Evolutionary conservation across 495 filamentous ascomycete species (phyloP).

Genomic region (Thozetella sp.): DNA sequence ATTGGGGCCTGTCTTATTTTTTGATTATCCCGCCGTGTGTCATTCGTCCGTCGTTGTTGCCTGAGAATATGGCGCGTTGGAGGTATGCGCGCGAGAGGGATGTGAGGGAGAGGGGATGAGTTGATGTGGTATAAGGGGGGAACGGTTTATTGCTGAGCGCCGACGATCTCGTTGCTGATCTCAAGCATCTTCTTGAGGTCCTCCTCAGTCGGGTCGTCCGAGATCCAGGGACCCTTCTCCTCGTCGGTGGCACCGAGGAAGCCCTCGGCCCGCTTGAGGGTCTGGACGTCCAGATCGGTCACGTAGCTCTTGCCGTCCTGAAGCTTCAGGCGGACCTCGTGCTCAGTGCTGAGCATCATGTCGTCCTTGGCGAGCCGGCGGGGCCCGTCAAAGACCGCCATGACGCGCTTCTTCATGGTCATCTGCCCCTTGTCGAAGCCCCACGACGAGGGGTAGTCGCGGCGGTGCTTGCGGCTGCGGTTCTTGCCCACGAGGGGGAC

Average conservation of each 20-base stretch:
- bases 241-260: slow-evolving; percentile 75
- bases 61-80: neutral
- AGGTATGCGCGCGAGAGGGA: neutral
- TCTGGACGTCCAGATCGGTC: slow-evolving; percentile 92
- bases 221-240: slow-evolving; percentile 81
- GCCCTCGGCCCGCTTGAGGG: slow-evolving; percentile 81
- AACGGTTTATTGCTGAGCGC: slow-evolving; percentile 4
- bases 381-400: slow-evolving; percentile 89
- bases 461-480: slow-evolving; percentile 76
- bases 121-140: neutral
- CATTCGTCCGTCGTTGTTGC: neutral
- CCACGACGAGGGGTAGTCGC: slow-evolving; percentile 91
- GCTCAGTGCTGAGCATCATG: slow-evolving; percentile 97
- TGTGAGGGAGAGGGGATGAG: neutral
- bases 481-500: slow-evolving; percentile 62
- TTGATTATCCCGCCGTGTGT: slow-evolving; percentile 2
- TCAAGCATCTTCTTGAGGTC: slow-evolving; percentile 44
- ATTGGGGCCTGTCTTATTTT: slow-evolving; percentile 5
- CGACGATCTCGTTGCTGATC: slow-evolving; percentile 15
- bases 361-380: slow-evolving; percentile 95
- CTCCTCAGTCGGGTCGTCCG: slow-evolving; percentile 51
- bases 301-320: slow-evolving; percentile 74
- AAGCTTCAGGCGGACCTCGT: slow-evolving; percentile 86
- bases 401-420: slow-evolving; percentile 95
- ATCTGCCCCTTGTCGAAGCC: slow-evolving; percentile 87